Conservation (phyloP, 805 yeast species). For the Hanseniaspora lindneri region DNA sequence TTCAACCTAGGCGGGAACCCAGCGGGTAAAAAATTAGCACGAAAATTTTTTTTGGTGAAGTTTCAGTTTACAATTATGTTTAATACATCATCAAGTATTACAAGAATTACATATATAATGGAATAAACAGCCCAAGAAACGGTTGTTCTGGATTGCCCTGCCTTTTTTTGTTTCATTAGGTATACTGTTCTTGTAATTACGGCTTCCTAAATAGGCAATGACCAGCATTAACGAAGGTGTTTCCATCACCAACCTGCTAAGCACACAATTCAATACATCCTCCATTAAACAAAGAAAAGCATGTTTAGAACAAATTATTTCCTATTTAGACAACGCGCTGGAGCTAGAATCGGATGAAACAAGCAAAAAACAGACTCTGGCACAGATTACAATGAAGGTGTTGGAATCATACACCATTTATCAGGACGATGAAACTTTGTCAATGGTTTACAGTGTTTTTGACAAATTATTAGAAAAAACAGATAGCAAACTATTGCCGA, state of each 20-base stretch:
- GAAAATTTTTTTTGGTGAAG: too few relatives aligned
- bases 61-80: too few relatives aligned
- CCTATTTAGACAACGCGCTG: conserved; percentile 7
- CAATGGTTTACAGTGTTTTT: conserved; percentile 33
- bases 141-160: too few relatives aligned
- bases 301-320: conserved; percentile 5
- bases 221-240: background rate
- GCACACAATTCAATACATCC: background rate
- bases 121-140: too few relatives aligned
- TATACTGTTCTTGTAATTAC: background rate
- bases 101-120: too few relatives aligned
- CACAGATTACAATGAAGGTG: conserved; percentile 26
- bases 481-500: conserved; percentile 29
- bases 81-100: too few relatives aligned
- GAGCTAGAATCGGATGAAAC: conserved; percentile 18
- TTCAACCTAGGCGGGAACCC: background rate
- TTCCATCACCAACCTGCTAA: background rate
- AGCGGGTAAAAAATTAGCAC: too few relatives aligned
- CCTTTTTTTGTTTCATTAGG: background rate
- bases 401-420: conserved; percentile 41
- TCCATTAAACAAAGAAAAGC: conserved; percentile 2
- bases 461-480: conserved; percentile 26
- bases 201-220: background rate
- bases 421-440: conserved; percentile 40
- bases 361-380: conserved; percentile 26